Evolutionary conservation across 179 eudicot species (phyloP).

Genomic region (Heliamphora pulchella): DNA sequence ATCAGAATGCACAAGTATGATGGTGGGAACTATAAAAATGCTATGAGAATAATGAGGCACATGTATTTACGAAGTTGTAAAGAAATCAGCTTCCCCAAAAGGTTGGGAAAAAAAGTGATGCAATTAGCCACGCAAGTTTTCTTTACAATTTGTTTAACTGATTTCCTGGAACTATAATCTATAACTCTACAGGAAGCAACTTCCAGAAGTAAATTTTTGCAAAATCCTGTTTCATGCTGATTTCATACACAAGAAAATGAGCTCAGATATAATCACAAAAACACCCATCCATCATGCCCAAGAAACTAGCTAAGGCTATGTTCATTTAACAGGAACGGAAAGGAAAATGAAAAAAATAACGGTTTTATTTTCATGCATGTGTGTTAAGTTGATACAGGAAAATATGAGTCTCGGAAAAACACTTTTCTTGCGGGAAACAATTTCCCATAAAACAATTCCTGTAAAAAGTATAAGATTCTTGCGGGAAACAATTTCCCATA

Average conservation of each 20-base stretch:
- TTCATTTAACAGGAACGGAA: too few species aligned
- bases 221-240: conserved; percentile 91
- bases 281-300: conserved; percentile 4
- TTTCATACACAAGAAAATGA: too few species aligned
- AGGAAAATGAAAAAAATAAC: too few species aligned
- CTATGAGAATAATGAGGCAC: not conserved
- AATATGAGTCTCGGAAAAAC: too few species aligned
- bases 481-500: too few species aligned
- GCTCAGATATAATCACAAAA: not conserved
- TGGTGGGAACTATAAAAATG: not conserved
- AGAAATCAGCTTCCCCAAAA: not conserved
- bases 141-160: not conserved
- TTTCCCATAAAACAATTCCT: too few species aligned
- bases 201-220: conserved; percentile 89
- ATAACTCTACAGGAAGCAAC: too few species aligned
- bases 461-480: too few species aligned
- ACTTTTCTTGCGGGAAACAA: too few species aligned
- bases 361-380: too few species aligned
- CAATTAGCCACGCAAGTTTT: not conserved
- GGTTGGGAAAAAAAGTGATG: too few species aligned
- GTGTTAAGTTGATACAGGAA: too few species aligned
- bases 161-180: not conserved
- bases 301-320: not conserved
- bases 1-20: not conserved
- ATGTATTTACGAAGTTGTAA: not conserved